These are phyloP conservation scores for Colletotrichum shisoi DNA, from an alignment of 2,329 filamentous ascomycete genomes.

Conservation along the genomic window DNA sequence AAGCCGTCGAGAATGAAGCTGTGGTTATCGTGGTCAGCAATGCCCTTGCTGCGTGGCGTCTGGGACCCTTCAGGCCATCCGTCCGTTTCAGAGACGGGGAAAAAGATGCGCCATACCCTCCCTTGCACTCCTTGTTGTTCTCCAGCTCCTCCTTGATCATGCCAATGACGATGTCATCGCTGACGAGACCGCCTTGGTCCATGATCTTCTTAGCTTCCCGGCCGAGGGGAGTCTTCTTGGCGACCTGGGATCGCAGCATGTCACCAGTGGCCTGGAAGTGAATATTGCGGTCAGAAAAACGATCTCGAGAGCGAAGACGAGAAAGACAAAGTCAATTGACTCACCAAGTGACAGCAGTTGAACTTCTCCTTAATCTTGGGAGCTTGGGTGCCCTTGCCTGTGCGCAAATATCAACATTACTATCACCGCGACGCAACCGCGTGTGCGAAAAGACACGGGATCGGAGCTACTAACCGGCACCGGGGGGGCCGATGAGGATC, in stretches of 20 bases:
- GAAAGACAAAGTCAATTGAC: slow-evolving; percentile 48
- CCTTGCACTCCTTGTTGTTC: slow-evolving; percentile 92
- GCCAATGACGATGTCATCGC: slow-evolving; percentile 98
- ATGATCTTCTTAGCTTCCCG: slow-evolving; percentile 99
- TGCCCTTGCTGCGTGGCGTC: background rate
- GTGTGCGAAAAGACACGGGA: slow-evolving; percentile 20
- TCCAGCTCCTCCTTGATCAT: slow-evolving; percentile 99
- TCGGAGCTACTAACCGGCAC: slow-evolving; percentile 76
- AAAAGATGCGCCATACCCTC: slow-evolving; percentile 71
- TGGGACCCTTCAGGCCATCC: slow-evolving; percentile 4
- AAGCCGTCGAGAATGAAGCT: slow-evolving; percentile 99
- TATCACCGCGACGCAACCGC: background rate
- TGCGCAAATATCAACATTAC: slow-evolving; percentile 26
- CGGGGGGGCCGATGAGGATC: slow-evolving; percentile 96
- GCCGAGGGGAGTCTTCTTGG: slow-evolving; percentile 94
- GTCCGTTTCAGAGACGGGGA: background rate
- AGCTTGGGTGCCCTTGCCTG: slow-evolving; percentile 98
- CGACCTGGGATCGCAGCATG: slow-evolving; percentile 98
- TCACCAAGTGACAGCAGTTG: slow-evolving; percentile 94
- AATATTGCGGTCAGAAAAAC: slow-evolving; percentile 37
- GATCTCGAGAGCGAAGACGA: background rate
- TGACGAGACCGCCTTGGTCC: slow-evolving; percentile 96
- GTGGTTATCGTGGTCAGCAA: slow-evolving; percentile 34
- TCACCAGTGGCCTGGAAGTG: slow-evolving; percentile 85
- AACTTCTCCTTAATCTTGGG: slow-evolving; percentile 98